Base-by-base conservation (phyloP, 2,329 filamentous ascomycete species). In the Cercospora sojina region DNA sequence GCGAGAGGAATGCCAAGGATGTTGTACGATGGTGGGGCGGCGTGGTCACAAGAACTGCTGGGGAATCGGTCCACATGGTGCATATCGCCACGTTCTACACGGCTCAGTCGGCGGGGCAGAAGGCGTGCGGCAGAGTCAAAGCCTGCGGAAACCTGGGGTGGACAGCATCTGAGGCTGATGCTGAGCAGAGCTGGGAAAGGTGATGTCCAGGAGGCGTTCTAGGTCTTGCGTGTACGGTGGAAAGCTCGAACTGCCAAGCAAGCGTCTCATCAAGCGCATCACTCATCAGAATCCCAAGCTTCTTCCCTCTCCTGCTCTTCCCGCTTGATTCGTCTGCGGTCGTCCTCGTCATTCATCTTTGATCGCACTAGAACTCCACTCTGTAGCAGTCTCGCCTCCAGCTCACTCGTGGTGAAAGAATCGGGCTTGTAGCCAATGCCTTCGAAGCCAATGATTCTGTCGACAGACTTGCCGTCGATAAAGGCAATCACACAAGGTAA, bases 401-500 rank as follows among this genome's bases (percentile, higher is more conserved):
- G 74, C 65, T 86, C 84, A 32, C 81, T 79, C 1, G 83, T 84
- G 1, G 81, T 85, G 71, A 88, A 86, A 3, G 76, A 83, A 71
- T 87, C 84, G 32, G 79, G 75, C 51, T 81, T 83, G 66, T 82
- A 81, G 13, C 84, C 84, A 9, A 88, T 77, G 2, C 85, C 85
- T 70, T 87, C 86, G 70, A 88, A 88, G 1, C 86, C 86, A 64
- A 87, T 79, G 38, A 88, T 84, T 27, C 85, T 79, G 71, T 87
- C 86, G 41, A 83, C 82, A 51, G 82, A 80, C 56, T 84, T 78
- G 7, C 85, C 86, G 70, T 86, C 82, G 23, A 85, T 79, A 72
- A 87, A 88, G 3, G 83, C 81, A 59, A 87, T 80, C 18, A 88
- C 83, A 71, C 86, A 88, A 4, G 86, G 86, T 49, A 88, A 75